Evolutionary conservation across 257 asterid genomes (phyloP).

Genomic region (Gardenia jasminoides): DNA sequence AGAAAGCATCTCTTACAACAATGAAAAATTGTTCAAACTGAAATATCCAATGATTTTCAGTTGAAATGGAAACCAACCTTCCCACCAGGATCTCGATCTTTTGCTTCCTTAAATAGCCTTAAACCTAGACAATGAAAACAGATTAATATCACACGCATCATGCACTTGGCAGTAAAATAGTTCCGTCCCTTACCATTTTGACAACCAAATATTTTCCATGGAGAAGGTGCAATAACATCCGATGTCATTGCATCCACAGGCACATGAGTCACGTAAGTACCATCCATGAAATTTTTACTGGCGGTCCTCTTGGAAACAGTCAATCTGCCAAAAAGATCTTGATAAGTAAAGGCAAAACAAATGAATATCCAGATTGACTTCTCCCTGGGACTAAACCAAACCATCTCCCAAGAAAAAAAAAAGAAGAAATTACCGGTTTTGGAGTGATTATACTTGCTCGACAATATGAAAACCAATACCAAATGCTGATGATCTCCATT

Average conservation of each 20-base stretch:
- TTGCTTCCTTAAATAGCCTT: slow-evolving; percentile 88
- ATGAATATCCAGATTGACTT: not conserved
- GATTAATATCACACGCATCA: not conserved
- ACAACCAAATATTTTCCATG: slow-evolving; percentile 88
- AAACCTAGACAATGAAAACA: slow-evolving; percentile 52
- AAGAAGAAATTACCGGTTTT: not conserved
- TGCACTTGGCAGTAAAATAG: not conserved
- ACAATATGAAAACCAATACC: not conserved
- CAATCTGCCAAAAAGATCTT: slow-evolving; percentile 41
- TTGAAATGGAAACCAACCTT: slow-evolving; percentile 40
- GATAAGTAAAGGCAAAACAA: not conserved
- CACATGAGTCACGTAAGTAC: slow-evolving; percentile 39
- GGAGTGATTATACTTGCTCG: not conserved
- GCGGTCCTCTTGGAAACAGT: slow-evolving; percentile 54
- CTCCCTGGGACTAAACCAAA: not conserved
- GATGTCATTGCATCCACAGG: slow-evolving; percentile 66
- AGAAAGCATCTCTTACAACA: slow-evolving; percentile 8
- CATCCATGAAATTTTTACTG: slow-evolving; percentile 35
- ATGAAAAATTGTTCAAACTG: not conserved
- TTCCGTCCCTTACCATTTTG: slow-evolving; percentile 53
- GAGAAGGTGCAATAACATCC: slow-evolving; percentile 78
- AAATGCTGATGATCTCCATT: not conserved
- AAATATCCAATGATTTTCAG: slow-evolving; percentile 5
- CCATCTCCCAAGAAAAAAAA: not conserved
- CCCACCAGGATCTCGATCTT: slow-evolving; percentile 57